These are phyloP conservation scores for Neurospora sp. DNA, from an alignment of 495 filamentous ascomycete species.

Conservation along the genomic window DNA sequence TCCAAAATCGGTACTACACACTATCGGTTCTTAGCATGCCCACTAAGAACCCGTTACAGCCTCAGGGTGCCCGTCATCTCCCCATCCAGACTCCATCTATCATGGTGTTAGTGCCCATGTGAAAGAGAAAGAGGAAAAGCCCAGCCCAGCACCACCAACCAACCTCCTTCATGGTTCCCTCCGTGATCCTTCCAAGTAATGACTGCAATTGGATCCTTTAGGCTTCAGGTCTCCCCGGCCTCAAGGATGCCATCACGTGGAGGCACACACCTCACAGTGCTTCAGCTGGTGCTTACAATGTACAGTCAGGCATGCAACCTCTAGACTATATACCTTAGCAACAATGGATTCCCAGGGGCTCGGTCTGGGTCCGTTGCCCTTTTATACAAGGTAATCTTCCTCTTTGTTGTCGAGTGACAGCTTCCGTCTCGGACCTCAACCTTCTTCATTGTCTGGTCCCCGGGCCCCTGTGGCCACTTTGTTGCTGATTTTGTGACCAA, in stretches of 20 bases:
- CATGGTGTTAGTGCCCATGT: background rate
- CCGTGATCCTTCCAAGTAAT: background rate
- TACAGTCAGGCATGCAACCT: background rate
- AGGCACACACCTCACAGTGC: background rate
- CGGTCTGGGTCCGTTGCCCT: background rate
- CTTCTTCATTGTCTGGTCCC: background rate
- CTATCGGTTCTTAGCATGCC: background rate
- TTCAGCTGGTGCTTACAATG: background rate
- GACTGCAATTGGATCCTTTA: background rate
- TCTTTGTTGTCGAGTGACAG: background rate
- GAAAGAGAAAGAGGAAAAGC: background rate
- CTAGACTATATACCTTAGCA: background rate
- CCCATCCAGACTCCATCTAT: background rate
- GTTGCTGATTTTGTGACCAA: background rate
- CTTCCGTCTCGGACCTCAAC: background rate
- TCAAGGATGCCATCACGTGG: background rate
- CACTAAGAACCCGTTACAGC: background rate
- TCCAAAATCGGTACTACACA: background rate
- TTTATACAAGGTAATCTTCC: background rate
- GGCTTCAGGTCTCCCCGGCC: background rate
- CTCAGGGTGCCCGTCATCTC: background rate
- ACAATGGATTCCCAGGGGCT: background rate
- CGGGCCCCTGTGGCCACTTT: background rate
- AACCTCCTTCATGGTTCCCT: background rate
- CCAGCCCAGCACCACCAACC: background rate